These are phyloP conservation scores for Phaeosphaeria sp. DNA, from an alignment of 2,329 filamentous ascomycete species.

Conservation along the genomic window DNA sequence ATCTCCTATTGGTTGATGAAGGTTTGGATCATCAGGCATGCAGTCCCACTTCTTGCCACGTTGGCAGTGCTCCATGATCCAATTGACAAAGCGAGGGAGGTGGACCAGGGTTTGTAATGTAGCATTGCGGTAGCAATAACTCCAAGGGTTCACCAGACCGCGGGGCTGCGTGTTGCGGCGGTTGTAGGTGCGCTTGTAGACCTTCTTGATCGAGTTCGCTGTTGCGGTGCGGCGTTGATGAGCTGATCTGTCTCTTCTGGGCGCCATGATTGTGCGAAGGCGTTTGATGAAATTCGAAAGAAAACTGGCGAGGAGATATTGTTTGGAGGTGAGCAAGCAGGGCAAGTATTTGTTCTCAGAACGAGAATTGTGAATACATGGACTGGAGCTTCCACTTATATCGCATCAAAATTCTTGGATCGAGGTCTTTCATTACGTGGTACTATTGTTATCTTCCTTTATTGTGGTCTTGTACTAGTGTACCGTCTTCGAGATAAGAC, in stretches of 20 bases:
- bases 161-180: slow-evolving; percentile 3
- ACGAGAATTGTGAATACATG: neutral
- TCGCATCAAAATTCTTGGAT: neutral
- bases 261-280: neutral
- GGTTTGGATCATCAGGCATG: neutral
- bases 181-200: neutral
- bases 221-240: neutral
- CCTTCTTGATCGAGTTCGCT: neutral
- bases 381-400: neutral
- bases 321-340: neutral
- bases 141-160: slow-evolving; percentile 1
- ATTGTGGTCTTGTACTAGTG: neutral
- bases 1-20: neutral
- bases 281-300: neutral
- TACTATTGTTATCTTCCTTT: neutral
- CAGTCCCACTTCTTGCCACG: slow-evolving; percentile 4
- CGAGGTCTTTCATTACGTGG: neutral
- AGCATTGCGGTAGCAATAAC: slow-evolving; percentile 10
- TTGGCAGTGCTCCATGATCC: slow-evolving; percentile 6
- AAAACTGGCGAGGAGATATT: neutral
- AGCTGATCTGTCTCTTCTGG: neutral
- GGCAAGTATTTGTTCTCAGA: neutral
- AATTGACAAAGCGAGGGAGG: slow-evolving; percentile 13
- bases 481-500: neutral
- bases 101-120: slow-evolving; percentile 8